A percentile compares a stretch with the other conserved stretches of the same genome.
Evolutionary conservation across 352 stramenopile genomes (phyloP).

Genomic region (Elongisporangium undulatum): DNA sequence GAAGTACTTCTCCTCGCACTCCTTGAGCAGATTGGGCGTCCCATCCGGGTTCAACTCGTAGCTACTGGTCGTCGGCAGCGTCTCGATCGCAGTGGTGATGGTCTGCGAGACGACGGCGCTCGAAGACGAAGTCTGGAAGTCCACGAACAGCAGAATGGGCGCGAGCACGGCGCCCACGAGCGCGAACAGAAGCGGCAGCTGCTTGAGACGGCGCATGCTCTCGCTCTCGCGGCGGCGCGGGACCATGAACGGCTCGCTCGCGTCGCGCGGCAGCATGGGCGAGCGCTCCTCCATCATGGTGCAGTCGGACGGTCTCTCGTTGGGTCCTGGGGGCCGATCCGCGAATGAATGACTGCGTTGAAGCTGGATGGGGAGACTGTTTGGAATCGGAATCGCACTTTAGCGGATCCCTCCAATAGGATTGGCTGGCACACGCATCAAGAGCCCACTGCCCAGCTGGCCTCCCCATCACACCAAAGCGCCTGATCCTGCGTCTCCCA

Average conservation of each 20-base stretch:
- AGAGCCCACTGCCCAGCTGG: not conserved
- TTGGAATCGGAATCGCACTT: conserved; percentile 1
- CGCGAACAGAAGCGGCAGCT: conserved; percentile 28
- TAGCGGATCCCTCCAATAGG: not conserved
- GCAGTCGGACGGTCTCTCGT: not conserved
- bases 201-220: conserved; percentile 9
- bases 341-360: not conserved
- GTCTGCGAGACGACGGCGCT: not conserved
- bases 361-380: not conserved
- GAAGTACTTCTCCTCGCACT: conserved; percentile 74
- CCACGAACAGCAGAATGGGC: conserved; percentile 25
- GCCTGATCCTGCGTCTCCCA: not conserved
- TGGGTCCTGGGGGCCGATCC: not conserved
- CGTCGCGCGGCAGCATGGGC: conserved; percentile 20
- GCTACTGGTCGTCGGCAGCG: conserved; percentile 1
- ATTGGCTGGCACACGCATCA: not conserved
- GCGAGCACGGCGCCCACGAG: conserved; percentile 23
- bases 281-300: conserved; percentile 13
- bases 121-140: conserved; percentile 6
- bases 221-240: conserved; percentile 6
- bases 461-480: not conserved
- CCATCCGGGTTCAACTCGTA: conserved; percentile 36
- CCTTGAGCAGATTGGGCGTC: conserved; percentile 34
- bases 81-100: not conserved
- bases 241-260: not conserved